Percentiles rank a stretch among this genome's conserved stretches.
Evolutionary conservation across 75 land plant species (phyloP).

Genomic region (Larix kaempferi): DNA sequence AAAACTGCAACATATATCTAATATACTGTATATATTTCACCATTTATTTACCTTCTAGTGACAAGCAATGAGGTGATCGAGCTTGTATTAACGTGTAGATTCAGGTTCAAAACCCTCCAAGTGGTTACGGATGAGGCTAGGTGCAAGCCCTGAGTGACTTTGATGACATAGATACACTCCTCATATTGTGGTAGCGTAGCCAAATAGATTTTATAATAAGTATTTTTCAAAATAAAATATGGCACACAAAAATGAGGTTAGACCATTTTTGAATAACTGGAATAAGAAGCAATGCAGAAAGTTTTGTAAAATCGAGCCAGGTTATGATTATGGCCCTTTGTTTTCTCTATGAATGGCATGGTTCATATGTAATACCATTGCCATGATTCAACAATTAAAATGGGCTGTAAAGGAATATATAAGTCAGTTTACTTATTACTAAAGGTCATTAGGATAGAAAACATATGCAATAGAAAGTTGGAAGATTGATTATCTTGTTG

Average conservation of each 20-base stretch:
- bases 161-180: neutral
- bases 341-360: neutral
- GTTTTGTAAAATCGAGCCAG: neutral
- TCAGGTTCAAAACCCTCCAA: no score
- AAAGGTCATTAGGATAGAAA: neutral
- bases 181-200: neutral
- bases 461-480: no score
- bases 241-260: no score
- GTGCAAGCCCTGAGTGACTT: neutral
- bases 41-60: neutral
- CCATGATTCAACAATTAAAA: neutral
- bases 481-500: no score
- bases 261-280: neutral
- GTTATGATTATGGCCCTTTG: neutral
- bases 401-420: neutral
- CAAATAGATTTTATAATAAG: neutral
- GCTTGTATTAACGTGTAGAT: no score
- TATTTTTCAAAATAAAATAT: no score
- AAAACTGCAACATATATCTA: neutral
- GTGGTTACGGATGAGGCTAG: neutral
- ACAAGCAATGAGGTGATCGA: no score
- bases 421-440: neutral
- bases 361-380: neutral
- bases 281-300: neutral
- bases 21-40: neutral